Conservation (phyloP, 306 rosid genomes). For the Mucuna pruriens region DNA sequence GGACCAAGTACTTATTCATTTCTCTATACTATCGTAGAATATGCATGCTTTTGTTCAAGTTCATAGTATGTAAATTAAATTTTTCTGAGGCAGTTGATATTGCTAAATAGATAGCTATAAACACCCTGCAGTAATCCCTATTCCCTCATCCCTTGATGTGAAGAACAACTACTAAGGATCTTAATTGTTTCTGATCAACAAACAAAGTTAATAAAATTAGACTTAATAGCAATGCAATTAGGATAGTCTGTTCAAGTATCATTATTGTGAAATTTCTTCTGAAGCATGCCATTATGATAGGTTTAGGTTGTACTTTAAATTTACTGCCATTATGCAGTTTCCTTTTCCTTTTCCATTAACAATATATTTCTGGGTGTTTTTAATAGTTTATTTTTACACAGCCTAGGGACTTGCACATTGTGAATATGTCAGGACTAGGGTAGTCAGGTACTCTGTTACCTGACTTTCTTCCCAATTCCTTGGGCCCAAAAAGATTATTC, state of each 20-base stretch:
- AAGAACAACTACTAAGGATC: background rate
- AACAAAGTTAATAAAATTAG: background rate
- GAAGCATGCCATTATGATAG: background rate
- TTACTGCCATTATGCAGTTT: background rate
- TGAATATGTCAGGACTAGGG: background rate
- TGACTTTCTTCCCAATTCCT: background rate
- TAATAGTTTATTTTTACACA: background rate
- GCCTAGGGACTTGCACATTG: background rate
- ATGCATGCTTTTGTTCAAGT: conserved; percentile 13
- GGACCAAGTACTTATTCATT: conserved; percentile 64
- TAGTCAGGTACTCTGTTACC: background rate
- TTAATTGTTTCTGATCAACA: background rate
- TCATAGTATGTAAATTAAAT: background rate
- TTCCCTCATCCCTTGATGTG: background rate
- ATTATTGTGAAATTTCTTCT: background rate
- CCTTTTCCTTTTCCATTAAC: background rate
- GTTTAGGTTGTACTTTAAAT: background rate
- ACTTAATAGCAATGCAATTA: background rate
- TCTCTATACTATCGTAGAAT: background rate
- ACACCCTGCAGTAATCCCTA: background rate
- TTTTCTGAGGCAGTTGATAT: background rate
- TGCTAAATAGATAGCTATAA: background rate
- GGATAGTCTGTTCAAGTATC: background rate
- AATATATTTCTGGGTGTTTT: background rate
- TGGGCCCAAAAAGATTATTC: background rate